phyloP scores from a whole-genome alignment of 768 basidiomycete genomes.

The Trametes gibbosa region DNA sequence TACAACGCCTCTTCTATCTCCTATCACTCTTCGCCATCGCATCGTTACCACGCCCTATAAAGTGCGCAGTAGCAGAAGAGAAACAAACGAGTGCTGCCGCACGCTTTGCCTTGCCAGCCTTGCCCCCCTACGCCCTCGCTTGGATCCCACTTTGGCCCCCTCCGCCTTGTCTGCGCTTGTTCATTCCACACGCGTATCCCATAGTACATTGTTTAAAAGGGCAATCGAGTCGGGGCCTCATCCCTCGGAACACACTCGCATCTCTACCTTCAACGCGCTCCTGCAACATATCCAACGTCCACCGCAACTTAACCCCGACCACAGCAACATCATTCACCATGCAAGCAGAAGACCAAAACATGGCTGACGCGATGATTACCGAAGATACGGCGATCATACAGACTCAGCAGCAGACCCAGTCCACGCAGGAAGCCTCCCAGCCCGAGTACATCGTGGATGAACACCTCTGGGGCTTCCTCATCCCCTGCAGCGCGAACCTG shows the following conservation, averaged over 20 bases:
- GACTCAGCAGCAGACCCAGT: constrained; percentile 32
- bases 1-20: constrained; percentile 11
- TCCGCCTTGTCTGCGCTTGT: constrained; percentile 10
- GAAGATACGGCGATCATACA: constrained; percentile 8
- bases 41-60: neutral
- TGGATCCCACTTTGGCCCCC: constrained; percentile 2
- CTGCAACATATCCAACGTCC: neutral
- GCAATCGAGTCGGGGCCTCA: neutral
- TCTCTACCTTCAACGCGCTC: neutral
- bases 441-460: constrained; percentile 25
- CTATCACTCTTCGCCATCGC: neutral
- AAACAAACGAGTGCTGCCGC: neutral
- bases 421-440: constrained; percentile 42
- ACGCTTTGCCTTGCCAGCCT: constrained; percentile 1
- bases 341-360: constrained; percentile 16
- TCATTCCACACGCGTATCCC: neutral
- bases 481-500: constrained; percentile 54
- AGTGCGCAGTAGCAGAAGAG: neutral
- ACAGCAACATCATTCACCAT: neutral
- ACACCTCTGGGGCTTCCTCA: constrained; percentile 69
- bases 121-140: constrained; percentile 3
- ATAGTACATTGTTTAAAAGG: constrained; percentile 6
- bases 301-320: neutral
- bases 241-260: neutral
- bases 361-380: constrained; percentile 19